Evolutionary conservation across 108 stramenopile species (phyloP), one percentile per base, ranked within the genome.

Genomic region (Nitzschia sp.): DNA sequence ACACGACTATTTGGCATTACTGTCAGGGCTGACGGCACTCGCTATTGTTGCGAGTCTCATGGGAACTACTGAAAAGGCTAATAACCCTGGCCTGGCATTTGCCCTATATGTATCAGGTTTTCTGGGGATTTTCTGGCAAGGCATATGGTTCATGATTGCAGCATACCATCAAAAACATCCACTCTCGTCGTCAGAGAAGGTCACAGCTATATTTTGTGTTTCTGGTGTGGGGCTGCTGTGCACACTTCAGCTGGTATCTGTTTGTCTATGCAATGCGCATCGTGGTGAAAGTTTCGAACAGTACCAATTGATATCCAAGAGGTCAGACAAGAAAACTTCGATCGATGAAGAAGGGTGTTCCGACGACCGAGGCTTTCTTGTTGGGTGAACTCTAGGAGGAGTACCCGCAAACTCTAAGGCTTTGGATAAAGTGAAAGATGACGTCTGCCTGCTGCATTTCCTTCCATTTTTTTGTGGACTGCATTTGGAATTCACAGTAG

Each of bases 401-500:
- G 13, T 13, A 11, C 13, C 38, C 38, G 13, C 38, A 41, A 41
- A 41, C 13, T 41, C 38, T 41, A 13, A n/a, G 4, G 17, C 48
- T n/a, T 21, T 50, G 59, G 22, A 64, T 23, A 15, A 64, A 22
- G 26, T 47, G 30, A 38, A 64, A 64, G 4, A 48, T 64, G 13
- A 64, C 27, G 29, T 64, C 63, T 2, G 46, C 36, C 30, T 64
- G 63, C 27, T 64, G 63, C 38, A 48, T 48, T 2, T 48, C 19
- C 26, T 31, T 64, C 63, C 63, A 64, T 30, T 47, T 47, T 8
- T 29, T 2, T 17, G 23, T 9, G 17, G 25, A 27, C 16, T 26
- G 35, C 63, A 64, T 64, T 23, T 64, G 63, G 48, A 15, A 46
- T 21, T 45, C 45, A 27, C 28, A 64, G 27, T 64, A 64, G 2